Evolutionary conservation across 2,329 filamentous ascomycete species (phyloP).

Genomic region (Pseudopithomyces maydicus): DNA sequence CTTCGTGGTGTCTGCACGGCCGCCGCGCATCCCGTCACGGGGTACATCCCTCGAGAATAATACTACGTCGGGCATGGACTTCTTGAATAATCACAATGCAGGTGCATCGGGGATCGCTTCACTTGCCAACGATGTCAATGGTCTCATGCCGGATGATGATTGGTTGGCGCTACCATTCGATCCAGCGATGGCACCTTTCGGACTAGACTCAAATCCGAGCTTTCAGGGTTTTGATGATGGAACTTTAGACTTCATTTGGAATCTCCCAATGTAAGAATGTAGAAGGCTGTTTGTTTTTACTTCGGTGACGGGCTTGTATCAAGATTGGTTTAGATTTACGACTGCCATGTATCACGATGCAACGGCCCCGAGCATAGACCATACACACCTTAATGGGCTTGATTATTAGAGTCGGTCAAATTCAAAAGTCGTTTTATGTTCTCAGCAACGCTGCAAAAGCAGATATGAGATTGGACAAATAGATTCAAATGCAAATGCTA

Average conservation of each 20-base stretch:
- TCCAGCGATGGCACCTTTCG: conserved; percentile 47
- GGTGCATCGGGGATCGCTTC: conserved; percentile 42
- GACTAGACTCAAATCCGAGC: conserved; percentile 37
- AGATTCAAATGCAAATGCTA: neutral
- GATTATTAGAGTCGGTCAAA: no score
- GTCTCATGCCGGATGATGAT: conserved; percentile 45
- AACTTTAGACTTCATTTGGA: conserved; percentile 48
- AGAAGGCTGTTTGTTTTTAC: neutral
- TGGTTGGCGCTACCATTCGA: conserved; percentile 47
- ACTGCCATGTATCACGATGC: neutral
- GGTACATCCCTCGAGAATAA: conserved; percentile 36
- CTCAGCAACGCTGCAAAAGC: no score
- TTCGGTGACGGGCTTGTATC: no score
- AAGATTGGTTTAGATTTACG: neutral
- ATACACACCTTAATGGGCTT: neutral
- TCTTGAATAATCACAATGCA: conserved; percentile 43
- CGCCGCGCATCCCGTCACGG: conserved; percentile 40
- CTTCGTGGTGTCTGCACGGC: conserved; percentile 44
- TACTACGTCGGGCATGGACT: conserved; percentile 41
- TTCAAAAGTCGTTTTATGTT: no score
- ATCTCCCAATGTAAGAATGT: conserved; percentile 35
- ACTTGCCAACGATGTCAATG: conserved; percentile 40
- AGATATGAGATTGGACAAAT: no score
- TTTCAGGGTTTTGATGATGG: conserved; percentile 47
- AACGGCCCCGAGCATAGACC: neutral